Evolutionary conservation across 129 eudicot genomes (phyloP).

Genomic region (Gnaphalium uliginosum): DNA sequence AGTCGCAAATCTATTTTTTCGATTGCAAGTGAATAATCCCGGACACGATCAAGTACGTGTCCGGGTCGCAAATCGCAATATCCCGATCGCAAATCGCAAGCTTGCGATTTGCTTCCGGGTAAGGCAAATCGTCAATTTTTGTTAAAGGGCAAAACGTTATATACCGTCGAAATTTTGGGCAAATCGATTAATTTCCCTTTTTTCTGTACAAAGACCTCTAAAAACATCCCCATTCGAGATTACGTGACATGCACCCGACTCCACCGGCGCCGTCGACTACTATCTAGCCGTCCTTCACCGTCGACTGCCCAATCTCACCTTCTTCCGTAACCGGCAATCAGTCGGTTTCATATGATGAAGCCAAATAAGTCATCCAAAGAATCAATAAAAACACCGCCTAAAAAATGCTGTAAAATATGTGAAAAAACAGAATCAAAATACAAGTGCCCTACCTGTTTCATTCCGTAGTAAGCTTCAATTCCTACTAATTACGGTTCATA

Average conservation of each 20-base stretch:
- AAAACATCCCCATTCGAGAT: not conserved
- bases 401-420: slow-evolving; percentile 52
- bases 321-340: too few species aligned
- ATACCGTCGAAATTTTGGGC: too few species aligned
- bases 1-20: too few species aligned
- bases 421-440: slow-evolving; percentile 62
- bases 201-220: too few species aligned
- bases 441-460: slow-evolving; percentile 67
- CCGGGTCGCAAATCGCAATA: too few species aligned
- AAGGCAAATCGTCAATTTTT: too few species aligned
- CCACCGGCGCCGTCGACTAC: slow-evolving; percentile 11
- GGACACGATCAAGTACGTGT: too few species aligned
- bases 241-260: not conserved
- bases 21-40: too few species aligned
- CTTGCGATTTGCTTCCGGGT: too few species aligned
- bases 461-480: slow-evolving; percentile 52
- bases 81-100: too few species aligned
- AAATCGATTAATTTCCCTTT: too few species aligned
- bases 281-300: not conserved
- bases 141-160: too few species aligned
- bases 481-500: slow-evolving; percentile 15
- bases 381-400: slow-evolving; percentile 21
- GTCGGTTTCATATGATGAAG: slow-evolving; percentile 13
- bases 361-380: not conserved
- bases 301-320: not conserved